Percentiles rank a stretch among this genome's conserved stretches.
These are phyloP conservation scores for Penicillium macrosclerotiorum DNA, from an alignment of 495 filamentous ascomycete species.

Conservation along the genomic window DNA sequence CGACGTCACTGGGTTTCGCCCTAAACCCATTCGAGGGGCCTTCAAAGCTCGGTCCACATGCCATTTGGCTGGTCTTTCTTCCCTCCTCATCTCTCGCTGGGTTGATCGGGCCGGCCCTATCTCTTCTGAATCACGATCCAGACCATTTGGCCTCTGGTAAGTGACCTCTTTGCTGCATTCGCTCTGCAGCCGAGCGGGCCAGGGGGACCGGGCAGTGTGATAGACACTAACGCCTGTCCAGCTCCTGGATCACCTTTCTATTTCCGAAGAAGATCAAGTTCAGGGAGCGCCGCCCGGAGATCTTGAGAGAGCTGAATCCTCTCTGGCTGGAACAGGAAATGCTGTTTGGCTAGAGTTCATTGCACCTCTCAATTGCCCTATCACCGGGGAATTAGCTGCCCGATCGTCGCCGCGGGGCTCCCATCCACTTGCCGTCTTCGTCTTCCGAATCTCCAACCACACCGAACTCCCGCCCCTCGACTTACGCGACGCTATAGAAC, in stretches of 20 bases:
- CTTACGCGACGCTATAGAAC: too few relatives aligned
- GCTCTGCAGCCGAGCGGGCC: conserved; percentile 13
- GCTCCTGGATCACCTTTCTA: conserved; percentile 6
- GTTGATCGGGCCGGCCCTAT: conserved; percentile 1
- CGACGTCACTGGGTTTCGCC: conserved; percentile 26
- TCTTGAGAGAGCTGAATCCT: neutral
- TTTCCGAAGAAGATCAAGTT: too few relatives aligned
- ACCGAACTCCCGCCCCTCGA: neutral
- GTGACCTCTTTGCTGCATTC: neutral
- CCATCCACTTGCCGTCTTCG: neutral
- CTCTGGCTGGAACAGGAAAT: conserved; percentile 1
- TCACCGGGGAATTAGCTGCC: neutral
- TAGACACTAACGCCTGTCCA: conserved; percentile 18
- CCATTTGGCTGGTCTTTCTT: conserved; percentile 12
- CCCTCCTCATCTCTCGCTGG: conserved; percentile 6
- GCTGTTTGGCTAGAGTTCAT: neutral
- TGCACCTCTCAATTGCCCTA: neutral
- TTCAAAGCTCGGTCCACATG: conserved; percentile 30
- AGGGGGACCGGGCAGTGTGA: neutral
- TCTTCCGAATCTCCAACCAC: neutral
- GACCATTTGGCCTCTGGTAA: conserved; percentile 1
- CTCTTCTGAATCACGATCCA: neutral
- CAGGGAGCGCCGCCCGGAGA: neutral
- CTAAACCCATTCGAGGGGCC: conserved; percentile 24
- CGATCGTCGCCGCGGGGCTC: conserved; percentile 8